phyloP scores from a whole-genome alignment of 306 rosid genomes.

The Cyamopsis tetragonoloba region DNA sequence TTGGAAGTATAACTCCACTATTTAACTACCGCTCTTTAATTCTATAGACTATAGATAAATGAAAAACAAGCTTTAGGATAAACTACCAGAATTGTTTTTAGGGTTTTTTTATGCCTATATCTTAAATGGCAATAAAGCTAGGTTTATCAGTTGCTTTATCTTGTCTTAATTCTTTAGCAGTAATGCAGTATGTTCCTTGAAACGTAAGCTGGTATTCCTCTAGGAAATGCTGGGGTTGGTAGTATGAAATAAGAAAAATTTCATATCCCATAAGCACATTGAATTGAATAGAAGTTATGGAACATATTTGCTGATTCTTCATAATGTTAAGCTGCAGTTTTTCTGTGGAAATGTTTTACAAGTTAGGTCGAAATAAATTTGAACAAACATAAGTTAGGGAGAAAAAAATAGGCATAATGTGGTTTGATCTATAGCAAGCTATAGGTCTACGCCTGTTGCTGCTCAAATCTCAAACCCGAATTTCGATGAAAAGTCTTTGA shows the following conservation, averaged over 20 bases:
- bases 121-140: neutral
- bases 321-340: neutral
- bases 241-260: too few species aligned
- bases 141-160: neutral
- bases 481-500: neutral
- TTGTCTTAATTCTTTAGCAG: neutral
- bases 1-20: neutral
- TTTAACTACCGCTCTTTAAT: neutral
- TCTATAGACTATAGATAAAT: neutral
- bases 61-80: neutral
- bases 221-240: neutral
- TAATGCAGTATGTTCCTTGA: neutral
- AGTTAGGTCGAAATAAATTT: neutral
- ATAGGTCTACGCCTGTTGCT: neutral
- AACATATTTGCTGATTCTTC: neutral
- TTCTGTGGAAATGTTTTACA: neutral
- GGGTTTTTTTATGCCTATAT: neutral
- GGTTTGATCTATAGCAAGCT: neutral
- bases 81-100: neutral
- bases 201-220: neutral
- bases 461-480: neutral
- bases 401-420: neutral
- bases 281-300: neutral
- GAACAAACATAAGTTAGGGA: neutral
- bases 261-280: neutral